These are phyloP conservation scores for Candida nanaspora DNA, from an alignment of 805 yeast genomes.

Conservation along the genomic window DNA sequence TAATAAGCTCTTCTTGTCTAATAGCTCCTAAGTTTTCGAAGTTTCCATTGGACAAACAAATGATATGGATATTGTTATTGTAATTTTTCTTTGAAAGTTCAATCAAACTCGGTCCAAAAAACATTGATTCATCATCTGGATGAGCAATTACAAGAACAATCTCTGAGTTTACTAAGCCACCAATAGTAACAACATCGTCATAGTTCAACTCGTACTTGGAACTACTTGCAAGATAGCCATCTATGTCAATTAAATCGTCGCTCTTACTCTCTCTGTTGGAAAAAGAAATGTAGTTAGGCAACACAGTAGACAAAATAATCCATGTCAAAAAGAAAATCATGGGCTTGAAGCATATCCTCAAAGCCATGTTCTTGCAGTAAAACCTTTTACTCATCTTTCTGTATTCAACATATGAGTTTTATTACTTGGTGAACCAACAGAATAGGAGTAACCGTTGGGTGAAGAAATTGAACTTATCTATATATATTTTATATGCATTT, in stretches of 20 bases:
- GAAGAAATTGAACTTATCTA: no score
- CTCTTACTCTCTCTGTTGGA: not conserved
- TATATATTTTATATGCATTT: no score
- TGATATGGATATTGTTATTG: slow-evolving; percentile 44
- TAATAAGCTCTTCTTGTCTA: slow-evolving; percentile 52
- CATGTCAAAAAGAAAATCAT: not conserved
- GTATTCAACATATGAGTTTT: no score
- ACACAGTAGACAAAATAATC: not conserved
- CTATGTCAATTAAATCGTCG: not conserved
- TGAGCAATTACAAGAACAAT: slow-evolving; percentile 62
- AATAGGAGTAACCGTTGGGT: no score
- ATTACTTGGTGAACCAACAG: no score
- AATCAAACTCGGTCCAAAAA: slow-evolving; percentile 74
- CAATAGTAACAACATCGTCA: not conserved
- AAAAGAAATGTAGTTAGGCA: not conserved
- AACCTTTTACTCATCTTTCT: not conserved
- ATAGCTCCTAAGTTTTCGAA: slow-evolving; percentile 64
- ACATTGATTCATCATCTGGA: slow-evolving; percentile 99
- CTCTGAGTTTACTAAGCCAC: slow-evolving; percentile 14
- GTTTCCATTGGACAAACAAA: slow-evolving; percentile 76
- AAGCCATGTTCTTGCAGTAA: not conserved
- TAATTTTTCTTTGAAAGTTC: slow-evolving; percentile 40
- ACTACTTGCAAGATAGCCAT: not conserved
- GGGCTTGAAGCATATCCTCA: not conserved
- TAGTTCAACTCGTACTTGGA: not conserved